Base-by-base conservation (phyloP, 345 rosid genomes). In the Hibiscus trionum region DNA sequence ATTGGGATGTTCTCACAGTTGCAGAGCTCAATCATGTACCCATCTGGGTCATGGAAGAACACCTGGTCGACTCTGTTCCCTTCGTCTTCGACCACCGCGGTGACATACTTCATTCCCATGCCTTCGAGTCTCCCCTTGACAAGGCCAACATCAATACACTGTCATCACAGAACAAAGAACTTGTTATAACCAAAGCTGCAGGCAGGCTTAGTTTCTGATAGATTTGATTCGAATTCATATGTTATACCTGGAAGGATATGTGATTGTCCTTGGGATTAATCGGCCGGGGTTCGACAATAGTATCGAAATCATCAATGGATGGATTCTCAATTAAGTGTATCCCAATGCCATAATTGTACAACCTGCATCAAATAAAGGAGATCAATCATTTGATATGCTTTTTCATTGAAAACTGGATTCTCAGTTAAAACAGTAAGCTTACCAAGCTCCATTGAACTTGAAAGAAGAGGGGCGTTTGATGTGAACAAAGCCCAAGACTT, bases 391-490 rank as follows among this genome's bases (percentile, higher is more conserved):
- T 33, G 8, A 10, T n/a, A 11, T 35, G 2, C 44, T 47, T 57
- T 15, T 47, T 42, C 53, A 42, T 65, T 19, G 1, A 64, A 39
- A 37, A 39, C 50, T 5, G 19, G 35, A 61, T 61, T 11, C 12
- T 12, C 10, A 35, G 17, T 3, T 10, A 1, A 17, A 44, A 72
- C 50, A 0, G 1, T 7, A 57, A 56, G 50, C 80, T 63, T 19
- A 84, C 88, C 88, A 85, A 47, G 88, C 90, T 61, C 91, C 91
- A 42, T 83, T 87, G 82, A 87, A 85, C 19, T 82, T 79, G 84
- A 87, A 87, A 73, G 91, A 87, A 74, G 91, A 84, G 47, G 91
- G 91, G 56, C 88, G 86, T 66, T 87, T 85, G 78, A 87, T 82
- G 68, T 71, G 77, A 69, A 74, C 82, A 66, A 87, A 87, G 33